Conservation (phyloP, 345 rosid genomes). For the Cardamine occulta region DNA sequence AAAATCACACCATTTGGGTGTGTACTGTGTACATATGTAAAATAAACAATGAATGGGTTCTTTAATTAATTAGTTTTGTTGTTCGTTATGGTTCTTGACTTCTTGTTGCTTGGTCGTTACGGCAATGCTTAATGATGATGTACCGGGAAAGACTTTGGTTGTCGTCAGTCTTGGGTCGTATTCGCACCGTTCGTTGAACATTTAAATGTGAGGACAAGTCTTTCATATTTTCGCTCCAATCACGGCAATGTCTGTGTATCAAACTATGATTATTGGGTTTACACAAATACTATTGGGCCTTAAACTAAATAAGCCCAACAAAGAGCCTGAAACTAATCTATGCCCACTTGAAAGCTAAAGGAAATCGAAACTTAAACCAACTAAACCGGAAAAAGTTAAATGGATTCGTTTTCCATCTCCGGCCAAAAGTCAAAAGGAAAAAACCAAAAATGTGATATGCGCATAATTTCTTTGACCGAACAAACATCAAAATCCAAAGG, state of each 20-base stretch:
- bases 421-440: not conserved
- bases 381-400: not conserved
- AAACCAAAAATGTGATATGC: not conserved
- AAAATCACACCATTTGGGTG: not conserved
- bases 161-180: slow-evolving; percentile 17
- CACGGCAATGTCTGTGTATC: not conserved
- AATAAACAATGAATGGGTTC: no score
- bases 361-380: not conserved
- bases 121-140: not conserved
- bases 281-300: not conserved
- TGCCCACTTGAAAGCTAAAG: not conserved
- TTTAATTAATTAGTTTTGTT: not conserved
- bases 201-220: slow-evolving; percentile 4
- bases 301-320: slow-evolving; percentile 3
- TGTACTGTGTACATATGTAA: not conserved
- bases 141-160: not conserved
- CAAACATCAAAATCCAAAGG: not conserved
- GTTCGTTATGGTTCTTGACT: slow-evolving; percentile 11
- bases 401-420: not conserved
- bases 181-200: not conserved
- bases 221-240: not conserved
- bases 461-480: slow-evolving; percentile 3
- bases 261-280: not conserved
- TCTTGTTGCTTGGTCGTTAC: slow-evolving; percentile 12
- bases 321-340: not conserved